Conservation (phyloP, 331 rosid species). For the Phaseolus coccineus region DNA sequence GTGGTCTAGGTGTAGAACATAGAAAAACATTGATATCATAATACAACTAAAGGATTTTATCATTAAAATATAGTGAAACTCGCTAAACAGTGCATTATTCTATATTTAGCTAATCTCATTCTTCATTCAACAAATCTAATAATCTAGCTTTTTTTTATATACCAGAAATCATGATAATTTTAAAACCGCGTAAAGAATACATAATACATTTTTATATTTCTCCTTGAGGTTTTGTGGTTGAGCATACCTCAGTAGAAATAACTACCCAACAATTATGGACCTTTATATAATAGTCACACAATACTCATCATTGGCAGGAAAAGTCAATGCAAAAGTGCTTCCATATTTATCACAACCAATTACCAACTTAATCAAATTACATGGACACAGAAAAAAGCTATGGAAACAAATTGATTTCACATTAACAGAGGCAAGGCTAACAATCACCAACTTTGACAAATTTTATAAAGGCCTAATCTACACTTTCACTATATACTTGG, state of each 20-base stretch:
- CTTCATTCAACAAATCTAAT: too few relatives aligned
- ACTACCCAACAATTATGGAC: slow-evolving; percentile 41
- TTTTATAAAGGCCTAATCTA: slow-evolving; percentile 30
- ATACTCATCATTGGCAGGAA: slow-evolving; percentile 38
- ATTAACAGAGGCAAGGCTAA: slow-evolving; percentile 38
- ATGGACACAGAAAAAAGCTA: background rate
- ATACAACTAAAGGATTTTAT: background rate
- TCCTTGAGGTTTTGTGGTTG: slow-evolving; percentile 18
- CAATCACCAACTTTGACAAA: slow-evolving; percentile 42
- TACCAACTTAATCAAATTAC: slow-evolving; percentile 33
- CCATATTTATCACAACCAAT: slow-evolving; percentile 41
- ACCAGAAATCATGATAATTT: too few relatives aligned
- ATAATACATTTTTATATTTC: too few relatives aligned
- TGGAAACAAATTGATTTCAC: slow-evolving; percentile 46
- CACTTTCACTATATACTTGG: slow-evolving; percentile 19
- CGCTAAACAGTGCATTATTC: too few relatives aligned
- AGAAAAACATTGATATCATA: too few relatives aligned
- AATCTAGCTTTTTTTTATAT: too few relatives aligned
- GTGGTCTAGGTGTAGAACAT: too few relatives aligned
- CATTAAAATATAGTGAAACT: background rate
- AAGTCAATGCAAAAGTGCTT: slow-evolving; percentile 47
- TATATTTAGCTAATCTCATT: too few relatives aligned
- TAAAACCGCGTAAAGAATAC: too few relatives aligned
- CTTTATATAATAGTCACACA: slow-evolving; percentile 37
- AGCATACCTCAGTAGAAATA: slow-evolving; percentile 43